These are phyloP conservation scores for Picea abies DNA, from an alignment of 83 land plant genomes.

Conservation along the genomic window DNA sequence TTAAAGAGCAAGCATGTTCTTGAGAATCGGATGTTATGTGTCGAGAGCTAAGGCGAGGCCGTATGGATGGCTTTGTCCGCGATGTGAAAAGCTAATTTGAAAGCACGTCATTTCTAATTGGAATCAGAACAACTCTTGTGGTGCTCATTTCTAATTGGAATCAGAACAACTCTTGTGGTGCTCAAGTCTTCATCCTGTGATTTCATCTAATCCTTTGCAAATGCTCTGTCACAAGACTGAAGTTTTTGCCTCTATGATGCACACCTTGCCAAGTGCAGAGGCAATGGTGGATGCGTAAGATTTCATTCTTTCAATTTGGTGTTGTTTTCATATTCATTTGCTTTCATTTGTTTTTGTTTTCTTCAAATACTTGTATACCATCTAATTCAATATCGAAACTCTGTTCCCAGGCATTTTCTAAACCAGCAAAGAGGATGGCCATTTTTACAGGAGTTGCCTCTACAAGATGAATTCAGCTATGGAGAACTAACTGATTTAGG, in stretches of 20 bases:
- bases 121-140: not conserved
- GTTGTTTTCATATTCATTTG: not conserved
- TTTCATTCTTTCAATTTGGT: too few relatives aligned
- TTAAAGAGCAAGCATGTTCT: not conserved
- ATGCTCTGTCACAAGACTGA: conserved; percentile 13
- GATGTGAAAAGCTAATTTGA: not conserved
- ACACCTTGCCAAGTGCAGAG: conserved; percentile 1
- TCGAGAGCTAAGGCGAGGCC: not conserved
- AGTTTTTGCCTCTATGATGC: conserved; percentile 1
- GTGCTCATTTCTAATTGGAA: not conserved
- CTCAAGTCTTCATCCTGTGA: not conserved
- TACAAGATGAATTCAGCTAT: not conserved
- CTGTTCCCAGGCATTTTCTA: not conserved
- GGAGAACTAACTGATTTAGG: not conserved
- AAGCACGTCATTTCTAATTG: not conserved
- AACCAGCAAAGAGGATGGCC: not conserved
- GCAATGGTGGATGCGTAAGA: conserved; percentile 5
- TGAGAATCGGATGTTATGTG: not conserved
- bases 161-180: not conserved
- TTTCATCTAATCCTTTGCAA: not conserved
- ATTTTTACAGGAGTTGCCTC: conserved; percentile 2
- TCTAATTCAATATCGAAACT: not conserved
- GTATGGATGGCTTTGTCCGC: conserved; percentile 1
- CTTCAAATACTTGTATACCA: too few relatives aligned
- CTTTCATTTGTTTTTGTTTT: not conserved